A percentile compares a stretch with the other conserved stretches of the same genome.
Conservation (phyloP, 352 stramenopile species). For the Bremia lactucae region DNA sequence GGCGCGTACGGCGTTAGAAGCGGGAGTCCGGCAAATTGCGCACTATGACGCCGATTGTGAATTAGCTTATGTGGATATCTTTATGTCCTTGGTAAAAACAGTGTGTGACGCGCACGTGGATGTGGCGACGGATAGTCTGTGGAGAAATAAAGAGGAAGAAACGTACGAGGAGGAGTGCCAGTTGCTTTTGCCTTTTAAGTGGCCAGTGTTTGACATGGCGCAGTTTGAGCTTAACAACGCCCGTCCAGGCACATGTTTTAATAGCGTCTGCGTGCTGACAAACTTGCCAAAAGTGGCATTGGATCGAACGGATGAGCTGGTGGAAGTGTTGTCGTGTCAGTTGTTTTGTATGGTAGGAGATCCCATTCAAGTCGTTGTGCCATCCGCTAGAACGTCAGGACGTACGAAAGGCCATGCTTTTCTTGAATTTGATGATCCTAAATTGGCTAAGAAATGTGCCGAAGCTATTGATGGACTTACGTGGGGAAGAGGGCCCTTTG, state of each 20-base stretch:
- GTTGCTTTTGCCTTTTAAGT: slow-evolving; percentile 54
- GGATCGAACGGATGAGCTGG: slow-evolving; percentile 61
- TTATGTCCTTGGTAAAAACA: slow-evolving; percentile 63
- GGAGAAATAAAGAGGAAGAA: background rate
- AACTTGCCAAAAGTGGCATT: slow-evolving; percentile 70
- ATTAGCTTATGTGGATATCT: slow-evolving; percentile 74
- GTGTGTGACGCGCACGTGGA: slow-evolving; percentile 63
- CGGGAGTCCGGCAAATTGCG: slow-evolving; percentile 47
- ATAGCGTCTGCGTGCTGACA: slow-evolving; percentile 75
- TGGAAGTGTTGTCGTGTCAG: slow-evolving; percentile 62
- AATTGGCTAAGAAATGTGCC: slow-evolving; percentile 43
- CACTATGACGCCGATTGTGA: slow-evolving; percentile 65
- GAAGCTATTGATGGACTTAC: slow-evolving; percentile 55
- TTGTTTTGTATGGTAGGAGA: slow-evolving; percentile 74
- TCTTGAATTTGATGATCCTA: slow-evolving; percentile 68
- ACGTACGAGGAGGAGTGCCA: slow-evolving; percentile 9
- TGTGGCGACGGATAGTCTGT: background rate
- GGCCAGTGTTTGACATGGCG: slow-evolving; percentile 84
- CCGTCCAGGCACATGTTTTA: slow-evolving; percentile 63
- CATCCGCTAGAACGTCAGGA: slow-evolving; percentile 43
- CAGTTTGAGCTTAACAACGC: slow-evolving; percentile 83
- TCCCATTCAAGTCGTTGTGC: slow-evolving; percentile 75
- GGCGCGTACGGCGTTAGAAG: slow-evolving; percentile 37
- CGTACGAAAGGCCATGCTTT: slow-evolving; percentile 74
- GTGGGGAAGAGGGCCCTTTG: slow-evolving; percentile 52